Evolutionary conservation across 257 asterid genomes (phyloP), one percentile per base, ranked within the genome.

Genomic region (Lavandula angustifolia): DNA sequence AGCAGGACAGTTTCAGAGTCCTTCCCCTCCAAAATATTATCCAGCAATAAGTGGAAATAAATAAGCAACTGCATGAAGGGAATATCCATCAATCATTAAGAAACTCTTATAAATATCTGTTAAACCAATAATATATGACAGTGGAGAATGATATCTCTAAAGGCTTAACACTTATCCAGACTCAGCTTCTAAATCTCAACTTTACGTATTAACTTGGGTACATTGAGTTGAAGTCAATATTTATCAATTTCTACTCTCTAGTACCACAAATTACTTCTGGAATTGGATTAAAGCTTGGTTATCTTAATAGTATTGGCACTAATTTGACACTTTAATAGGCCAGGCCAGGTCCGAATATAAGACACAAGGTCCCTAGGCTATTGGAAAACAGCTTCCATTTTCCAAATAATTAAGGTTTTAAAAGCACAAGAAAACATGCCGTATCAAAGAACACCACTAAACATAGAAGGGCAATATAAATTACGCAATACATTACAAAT

Each of bases 1-100:
- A 58, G 33, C 16, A 38, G 40, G 44, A 87, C 95, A 41, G 96
- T 90, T 75, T 79, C 86, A 10, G 81, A 32, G 77, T 94, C 97
- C 70, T 76, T 87, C 80, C 86, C 90, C 74, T 96, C 99, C 82
- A 90, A 90, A 69, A 87, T 58, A 64, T 86, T 94, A 72, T 94
- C 99, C 60, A 94, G 78, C 62, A 90, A 13, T 42, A 83, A 74
- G 84, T 94, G 95, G 68, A 81, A 85, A 75, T 61, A 94, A 77
- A n/a, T n/a, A n/a, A n/a, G n/a, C n/a, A n/a, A n/a, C n/a, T n/a
- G n/a, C n/a, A n/a, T n/a, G n/a, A n/a, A n/a, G n/a, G n/a, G n/a
- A n/a, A n/a, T n/a, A n/a, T n/a, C n/a, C n/a, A 22, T 22, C 27
- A 22, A 22, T 22, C 27, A 22, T 22, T 22, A 22, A 2, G 27